A percentile compares a stretch with the other conserved stretches of the same genome.
These are phyloP conservation scores for Dioscorea zingiberensis DNA, from an alignment of 106 monocot species.

Conservation along the genomic window DNA sequence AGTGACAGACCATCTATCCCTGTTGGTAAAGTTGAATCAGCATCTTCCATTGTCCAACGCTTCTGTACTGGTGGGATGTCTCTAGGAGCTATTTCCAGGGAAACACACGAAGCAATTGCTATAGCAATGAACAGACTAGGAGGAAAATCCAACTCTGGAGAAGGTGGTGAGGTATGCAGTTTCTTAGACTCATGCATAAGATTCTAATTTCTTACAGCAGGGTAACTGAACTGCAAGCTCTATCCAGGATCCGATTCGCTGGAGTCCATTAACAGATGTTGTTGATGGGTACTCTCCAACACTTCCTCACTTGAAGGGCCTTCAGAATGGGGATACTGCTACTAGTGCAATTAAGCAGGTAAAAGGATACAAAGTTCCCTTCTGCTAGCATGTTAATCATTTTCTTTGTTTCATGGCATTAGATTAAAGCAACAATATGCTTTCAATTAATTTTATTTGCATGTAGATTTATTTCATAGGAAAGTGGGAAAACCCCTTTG, in stretches of 20 bases:
- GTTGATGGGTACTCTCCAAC: slow-evolving; percentile 98
- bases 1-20: slow-evolving; percentile 82
- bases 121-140: slow-evolving; percentile 98
- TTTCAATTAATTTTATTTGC: too few species aligned
- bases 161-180: slow-evolving; percentile 90
- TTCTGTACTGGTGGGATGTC: slow-evolving; percentile 99
- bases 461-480: too few species aligned
- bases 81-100: slow-evolving; percentile 94
- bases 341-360: slow-evolving; percentile 99
- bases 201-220: background rate
- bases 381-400: too few species aligned
- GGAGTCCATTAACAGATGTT: slow-evolving; percentile 92
- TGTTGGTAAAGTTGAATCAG: slow-evolving; percentile 95
- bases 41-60: slow-evolving; percentile 80
- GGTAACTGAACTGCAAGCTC: background rate
- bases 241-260: slow-evolving; percentile 89
- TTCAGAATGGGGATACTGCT: slow-evolving; percentile 99
- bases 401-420: too few species aligned
- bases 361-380: background rate
- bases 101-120: slow-evolving; percentile 99
- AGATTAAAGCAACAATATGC: too few species aligned
- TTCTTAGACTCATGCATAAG: background rate
- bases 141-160: slow-evolving; percentile 98
- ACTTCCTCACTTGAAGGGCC: slow-evolving; percentile 97
- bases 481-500: too few species aligned